Conservation (phyloP, 306 rosid species). For the Ziziphus jujuba region DNA sequence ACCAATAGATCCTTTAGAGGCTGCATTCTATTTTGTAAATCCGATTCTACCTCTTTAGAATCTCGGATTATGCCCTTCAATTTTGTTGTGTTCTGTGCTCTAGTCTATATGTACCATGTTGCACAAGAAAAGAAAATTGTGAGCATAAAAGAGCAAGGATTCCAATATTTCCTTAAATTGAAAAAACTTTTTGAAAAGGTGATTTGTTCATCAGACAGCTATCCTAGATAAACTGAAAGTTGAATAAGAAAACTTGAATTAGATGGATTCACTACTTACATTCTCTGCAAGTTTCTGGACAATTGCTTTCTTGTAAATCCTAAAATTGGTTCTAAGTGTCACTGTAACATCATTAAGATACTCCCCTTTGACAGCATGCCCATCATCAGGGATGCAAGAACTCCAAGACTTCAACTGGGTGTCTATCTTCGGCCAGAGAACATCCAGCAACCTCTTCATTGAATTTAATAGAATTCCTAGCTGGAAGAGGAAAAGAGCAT, state of each 20-base stretch:
- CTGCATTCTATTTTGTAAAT: constrained; percentile 25
- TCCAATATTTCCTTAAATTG: no score
- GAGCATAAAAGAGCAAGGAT: no score
- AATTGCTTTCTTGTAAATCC: constrained; percentile 32
- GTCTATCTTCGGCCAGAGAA: constrained; percentile 36
- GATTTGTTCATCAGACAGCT: not conserved
- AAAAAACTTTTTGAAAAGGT: not conserved
- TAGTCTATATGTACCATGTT: constrained; percentile 17
- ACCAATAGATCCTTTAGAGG: constrained; percentile 28
- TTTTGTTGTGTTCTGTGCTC: constrained; percentile 28
- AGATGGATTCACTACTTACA: constrained; percentile 14
- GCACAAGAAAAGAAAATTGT: not conserved
- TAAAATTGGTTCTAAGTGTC: constrained; percentile 29
- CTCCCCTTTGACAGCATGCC: constrained; percentile 17
- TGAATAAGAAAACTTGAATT: not conserved
- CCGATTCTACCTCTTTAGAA: constrained; percentile 22
- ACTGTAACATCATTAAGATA: constrained; percentile 26
- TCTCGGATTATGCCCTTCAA: constrained; percentile 36
- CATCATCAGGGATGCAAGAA: constrained; percentile 24
- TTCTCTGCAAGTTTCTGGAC: constrained; percentile 39
- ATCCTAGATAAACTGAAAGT: not conserved
- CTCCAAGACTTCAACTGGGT: constrained; percentile 25
- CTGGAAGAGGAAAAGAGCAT: constrained; percentile 7
- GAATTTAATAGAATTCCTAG: constrained; percentile 34
- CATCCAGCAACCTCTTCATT: constrained; percentile 34